Evolutionary conservation across 202 grass and related monocot species (phyloP), one percentile per base, ranked within the genome.

Genomic region (Musa balbisiana): DNA sequence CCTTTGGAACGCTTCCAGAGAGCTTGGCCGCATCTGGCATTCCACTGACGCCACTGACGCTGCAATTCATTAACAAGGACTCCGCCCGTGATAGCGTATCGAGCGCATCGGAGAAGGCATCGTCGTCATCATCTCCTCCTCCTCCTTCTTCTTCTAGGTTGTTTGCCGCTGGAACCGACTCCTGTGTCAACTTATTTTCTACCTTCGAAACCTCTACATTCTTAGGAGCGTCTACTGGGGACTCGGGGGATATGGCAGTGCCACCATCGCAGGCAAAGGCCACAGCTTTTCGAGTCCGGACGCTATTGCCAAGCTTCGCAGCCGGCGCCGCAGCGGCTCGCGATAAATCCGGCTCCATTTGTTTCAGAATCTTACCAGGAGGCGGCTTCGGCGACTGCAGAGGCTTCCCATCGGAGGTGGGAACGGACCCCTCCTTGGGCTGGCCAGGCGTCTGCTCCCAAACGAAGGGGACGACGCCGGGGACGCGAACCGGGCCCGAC

Each of bases 51-150:
- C 95, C 95, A 51, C 95, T 99, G 54, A 95, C 81, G 53, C 91
- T 99, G 84, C 95, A 99, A 80, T 95, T 99, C 83, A 99, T 89
- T 77, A 90, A 77, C 66, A 87, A 88, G 25, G 95, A 99, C 49
- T 88, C 91, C 0, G 89, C 72, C 11, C 89, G 83, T 3, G 95
- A 95, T 51, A 99, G 86, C 52, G 91, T 88, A 71, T 95, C 95
- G 43, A 87, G 87, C 59, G 91, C 95, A 82, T 99, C 95, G 11
- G 91, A 92, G 86, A 95, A 99, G 10, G 78, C 49, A 33, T 94
- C 93, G 0, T 98, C 90, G 0, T 98, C 94, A 0, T 89, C 85
- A 13, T 83, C 85, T 27, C 27, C 27, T 27, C 27, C 85, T 3
- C 21, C 82, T 49, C 17, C 86, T 72, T 65, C 77, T 64, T 26